Base-by-base conservation (phyloP, 2,329 filamentous ascomycete genomes). In the Dryadomyces quercus-mongolicae region DNA sequence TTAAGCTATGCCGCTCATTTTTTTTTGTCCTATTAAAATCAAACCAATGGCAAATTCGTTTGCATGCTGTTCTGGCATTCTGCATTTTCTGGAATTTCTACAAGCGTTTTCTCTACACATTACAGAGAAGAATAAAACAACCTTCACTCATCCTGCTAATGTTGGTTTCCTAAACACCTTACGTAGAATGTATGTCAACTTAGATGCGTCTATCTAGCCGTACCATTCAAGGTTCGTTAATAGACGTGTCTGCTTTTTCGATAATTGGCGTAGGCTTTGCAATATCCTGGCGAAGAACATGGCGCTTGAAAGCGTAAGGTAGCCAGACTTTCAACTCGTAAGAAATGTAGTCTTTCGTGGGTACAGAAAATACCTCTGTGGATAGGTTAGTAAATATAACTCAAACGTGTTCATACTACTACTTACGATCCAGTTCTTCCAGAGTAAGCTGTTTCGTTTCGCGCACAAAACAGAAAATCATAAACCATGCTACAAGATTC, bases 361-460 rank as follows among this genome's bases (percentile, higher is more conserved):
- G 80, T 5, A 85, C 80, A 3, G 77, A 80, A 61, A 80, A 80
- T 50, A 80, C 74, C 63, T 82, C 79, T 1, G 78, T 76, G 4
- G 80, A 65, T 62, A 5, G 5, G 5, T 34, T n/a, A 31, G 77
- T 74, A 49, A 55, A 53, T 25, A 52, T 55, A 15, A 52, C 49
- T 18, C 25, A 47, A 56, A 67, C 7, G 77, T 82, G 2, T 80
- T 79, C 3, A 85, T 79, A 5, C 76, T 78, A 62, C 79, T 80
- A 81, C 74, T 55, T 77, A 77, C 52, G 53, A 60, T 86, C 82
- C 40, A 86, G 67, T 62, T 81, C 78, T 63, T 80, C 76, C 12
- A 75, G 65, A 2, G 77, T 79, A 36, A 72, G 71, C 60, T 79
- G 77, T 65, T 82, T 82, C 13, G 80, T 83, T 63, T 82, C 80